These are phyloP conservation scores for Arthrinium puccinioides DNA, from an alignment of 2,329 filamentous ascomycete species.

Conservation along the genomic window DNA sequence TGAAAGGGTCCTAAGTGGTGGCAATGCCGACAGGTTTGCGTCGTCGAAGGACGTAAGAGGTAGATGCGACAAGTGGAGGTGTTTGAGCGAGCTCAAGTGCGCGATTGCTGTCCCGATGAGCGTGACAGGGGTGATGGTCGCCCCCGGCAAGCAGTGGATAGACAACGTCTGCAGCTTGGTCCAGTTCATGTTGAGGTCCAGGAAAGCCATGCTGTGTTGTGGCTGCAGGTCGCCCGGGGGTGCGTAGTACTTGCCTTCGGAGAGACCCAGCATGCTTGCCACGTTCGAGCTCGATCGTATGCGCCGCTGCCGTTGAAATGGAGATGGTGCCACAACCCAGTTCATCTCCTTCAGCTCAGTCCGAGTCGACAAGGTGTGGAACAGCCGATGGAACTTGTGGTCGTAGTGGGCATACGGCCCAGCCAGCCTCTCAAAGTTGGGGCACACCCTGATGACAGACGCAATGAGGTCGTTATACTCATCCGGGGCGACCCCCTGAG, in stretches of 20 bases:
- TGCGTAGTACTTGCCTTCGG: slow-evolving; percentile 16
- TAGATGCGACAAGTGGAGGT: slow-evolving; percentile 52
- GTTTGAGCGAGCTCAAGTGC: slow-evolving; percentile 45
- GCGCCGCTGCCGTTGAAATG: slow-evolving; percentile 27
- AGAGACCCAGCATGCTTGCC: slow-evolving; percentile 13
- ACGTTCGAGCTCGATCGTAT: slow-evolving; percentile 14
- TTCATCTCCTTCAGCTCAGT: slow-evolving; percentile 48
- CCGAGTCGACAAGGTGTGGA: slow-evolving; percentile 53
- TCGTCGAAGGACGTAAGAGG: slow-evolving; percentile 51
- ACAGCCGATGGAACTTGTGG: slow-evolving; percentile 48
- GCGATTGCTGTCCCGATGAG: slow-evolving; percentile 44
- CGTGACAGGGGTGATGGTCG: slow-evolving; percentile 43
- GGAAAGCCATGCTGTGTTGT: slow-evolving; percentile 36
- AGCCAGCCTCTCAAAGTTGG: slow-evolving; percentile 52
- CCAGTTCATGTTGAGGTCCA: slow-evolving; percentile 49
- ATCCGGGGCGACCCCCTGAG: slow-evolving; percentile 30
- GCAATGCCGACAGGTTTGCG: slow-evolving; percentile 44
- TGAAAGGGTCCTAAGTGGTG: slow-evolving; percentile 45
- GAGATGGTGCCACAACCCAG: slow-evolving; percentile 45
- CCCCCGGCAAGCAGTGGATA: slow-evolving; percentile 51
- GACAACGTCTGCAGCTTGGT: slow-evolving; percentile 45
- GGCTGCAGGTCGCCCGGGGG: slow-evolving; percentile 32
- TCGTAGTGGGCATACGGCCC: slow-evolving; percentile 48
- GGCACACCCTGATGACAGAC: slow-evolving; percentile 56
- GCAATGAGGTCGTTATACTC: slow-evolving; percentile 53